Evolutionary conservation across 352 stramenopile genomes (phyloP), one percentile per base, ranked within the genome.

Genomic region (Chrysophaeum taylorii): DNA sequence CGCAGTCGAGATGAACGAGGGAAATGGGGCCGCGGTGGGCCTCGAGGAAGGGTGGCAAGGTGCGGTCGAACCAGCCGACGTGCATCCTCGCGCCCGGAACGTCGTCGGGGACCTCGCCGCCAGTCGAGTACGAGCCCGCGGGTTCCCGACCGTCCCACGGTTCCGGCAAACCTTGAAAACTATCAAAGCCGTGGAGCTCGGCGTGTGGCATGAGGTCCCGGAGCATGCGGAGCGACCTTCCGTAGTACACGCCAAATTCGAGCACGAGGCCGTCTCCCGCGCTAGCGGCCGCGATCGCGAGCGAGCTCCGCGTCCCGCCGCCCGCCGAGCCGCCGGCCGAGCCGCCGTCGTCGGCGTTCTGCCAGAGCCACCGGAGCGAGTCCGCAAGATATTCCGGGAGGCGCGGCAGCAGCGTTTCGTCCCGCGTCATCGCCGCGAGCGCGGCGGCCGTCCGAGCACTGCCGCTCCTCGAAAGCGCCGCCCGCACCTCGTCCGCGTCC

Each of bases 141-240:
- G 79, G 79, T 70, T 86, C 80, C 35, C 75, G 78, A 0, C 79
- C 79, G n/a, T n/a, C n/a, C 83, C 83, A 89, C 23, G 80, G 71
- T 54, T 85, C 73, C 2, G 83, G 83, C 25, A 89, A 69, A 53
- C 83, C 83, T 2, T 79, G 86, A 70, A 89, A 89, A 4, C 81
- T 87, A 75, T 89, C 83, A 79, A 89, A 89, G 48, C 83, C 81
- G 73, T 88, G 76, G 53, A 87, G 80, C 25, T 68, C 50, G 45
- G 73, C 75, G 64, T 83, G 72, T 1, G 83, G 81, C 25, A 88
- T 43, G 42, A 86, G 75, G 70, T 87, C 81, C 67, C 84, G 76
- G 0, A 80, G 81, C 78, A 89, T 84, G 27, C 83, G 73, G 25
- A 86, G 70, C 50, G 71, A 81, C 12, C 82, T 73, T 25, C 83